Base-by-base conservation (phyloP, 306 rosid genomes). In the Castanea crenata region DNA sequence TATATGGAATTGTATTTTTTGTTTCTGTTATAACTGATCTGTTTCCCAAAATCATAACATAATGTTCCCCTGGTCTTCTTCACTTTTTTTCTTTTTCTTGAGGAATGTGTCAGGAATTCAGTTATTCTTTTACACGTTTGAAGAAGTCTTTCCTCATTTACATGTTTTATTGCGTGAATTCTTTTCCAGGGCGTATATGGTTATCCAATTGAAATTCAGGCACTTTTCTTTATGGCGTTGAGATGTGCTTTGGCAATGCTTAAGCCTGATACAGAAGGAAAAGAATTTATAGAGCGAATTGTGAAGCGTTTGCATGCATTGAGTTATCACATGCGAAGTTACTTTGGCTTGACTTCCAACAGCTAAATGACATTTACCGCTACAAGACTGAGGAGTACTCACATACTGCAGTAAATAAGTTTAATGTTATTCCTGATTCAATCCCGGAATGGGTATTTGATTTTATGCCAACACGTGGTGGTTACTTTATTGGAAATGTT, bases 321-420 rank as follows among this genome's bases (percentile, higher is more conserved):
- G 56, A 93, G 92, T 79, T 93, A 52, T 83, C 98, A 93, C 85
- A 93, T 93, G 98, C 77, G 98, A 31, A 87, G 88, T 80, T 93
- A 93, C 89, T 93, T 84, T 93, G 98, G 98, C 90, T 93, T 41
- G 98, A 93, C 79, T 93, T 91, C 81, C 98, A 93, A 76, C 98
- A 91, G 79, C 88, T 93, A 70, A 93, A 93, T 85, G 98, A 88
- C 86, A 91, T 93, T 71, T 93, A 93, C 79, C 97, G 97, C 71
- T 93, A 93, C 65, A 93, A 93, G 91, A 93, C 98, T 0, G 98
- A 93, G 88, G 98, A 93, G 80, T 93, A 93, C 80, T 93, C 98
- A 10, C 98, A 93, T 79, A 93, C 98, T 69, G 98, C 98, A 25
- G 98, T 93, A 80, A 93, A 93, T 81, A 93, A 93, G 90, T 93